A percentile compares a stretch with the other conserved stretches of the same genome.
These are phyloP conservation scores for Penicillium dipodomyicola DNA, from an alignment of 495 filamentous ascomycete genomes.

Conservation along the genomic window DNA sequence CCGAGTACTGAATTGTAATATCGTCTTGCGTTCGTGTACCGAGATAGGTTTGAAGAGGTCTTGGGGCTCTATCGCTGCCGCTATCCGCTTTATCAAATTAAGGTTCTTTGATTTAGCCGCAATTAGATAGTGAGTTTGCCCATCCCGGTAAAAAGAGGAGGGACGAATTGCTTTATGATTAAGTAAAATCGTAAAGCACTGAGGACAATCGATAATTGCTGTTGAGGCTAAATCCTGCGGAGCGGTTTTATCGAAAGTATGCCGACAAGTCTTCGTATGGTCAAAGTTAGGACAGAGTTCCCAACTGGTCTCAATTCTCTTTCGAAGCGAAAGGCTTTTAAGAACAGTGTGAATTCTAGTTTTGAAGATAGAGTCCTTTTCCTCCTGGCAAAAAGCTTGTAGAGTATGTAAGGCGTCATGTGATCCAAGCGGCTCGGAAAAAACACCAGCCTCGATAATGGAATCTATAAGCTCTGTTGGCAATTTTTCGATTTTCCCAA, in stretches of 20 bases:
- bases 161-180: background rate
- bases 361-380: background rate
- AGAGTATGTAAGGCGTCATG: background rate
- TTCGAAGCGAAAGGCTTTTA: background rate
- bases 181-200: background rate
- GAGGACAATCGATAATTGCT: background rate
- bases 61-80: background rate
- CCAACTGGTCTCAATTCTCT: background rate
- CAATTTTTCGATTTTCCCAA: background rate
- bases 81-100: background rate
- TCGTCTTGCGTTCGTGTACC: background rate
- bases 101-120: background rate
- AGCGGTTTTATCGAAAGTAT: background rate
- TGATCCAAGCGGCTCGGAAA: background rate
- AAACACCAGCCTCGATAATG: background rate
- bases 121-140: background rate
- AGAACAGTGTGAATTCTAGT: background rate
- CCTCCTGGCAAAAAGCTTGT: background rate
- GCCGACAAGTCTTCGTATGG: background rate
- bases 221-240: background rate
- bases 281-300: background rate
- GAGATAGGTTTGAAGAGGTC: background rate
- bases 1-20: background rate
- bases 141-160: background rate
- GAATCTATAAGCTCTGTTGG: conserved; percentile 1